Evolutionary conservation across 768 basidiomycete genomes (phyloP).

Genomic region (Neoboletus brunneissimus): DNA sequence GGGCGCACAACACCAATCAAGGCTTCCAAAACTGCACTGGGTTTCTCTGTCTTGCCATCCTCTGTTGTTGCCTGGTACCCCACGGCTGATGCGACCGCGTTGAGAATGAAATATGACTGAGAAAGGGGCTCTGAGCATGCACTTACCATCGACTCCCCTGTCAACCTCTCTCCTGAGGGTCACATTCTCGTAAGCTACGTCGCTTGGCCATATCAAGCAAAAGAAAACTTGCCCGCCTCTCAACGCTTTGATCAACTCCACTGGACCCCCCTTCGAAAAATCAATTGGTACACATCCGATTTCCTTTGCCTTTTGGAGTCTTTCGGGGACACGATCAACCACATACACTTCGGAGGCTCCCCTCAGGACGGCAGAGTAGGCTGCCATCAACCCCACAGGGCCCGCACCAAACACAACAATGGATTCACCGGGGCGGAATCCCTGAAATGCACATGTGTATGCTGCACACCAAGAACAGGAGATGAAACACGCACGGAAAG

Average conservation of each 20-base stretch:
- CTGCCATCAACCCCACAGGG: slow-evolving; percentile 42
- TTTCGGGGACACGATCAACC: slow-evolving; percentile 53
- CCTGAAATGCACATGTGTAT: neutral
- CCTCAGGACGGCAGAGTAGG: slow-evolving; percentile 50
- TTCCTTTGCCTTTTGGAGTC: slow-evolving; percentile 39
- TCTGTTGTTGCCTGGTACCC: slow-evolving; percentile 38
- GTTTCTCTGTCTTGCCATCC: slow-evolving; percentile 56
- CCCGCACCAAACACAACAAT: neutral
- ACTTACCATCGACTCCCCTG: slow-evolving; percentile 2
- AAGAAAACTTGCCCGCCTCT: neutral
- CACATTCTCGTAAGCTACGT: neutral
- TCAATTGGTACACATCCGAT: slow-evolving; percentile 51
- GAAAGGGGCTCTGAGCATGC: neutral
- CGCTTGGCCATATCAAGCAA: neutral
- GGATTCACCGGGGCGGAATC: neutral
- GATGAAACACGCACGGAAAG: neutral
- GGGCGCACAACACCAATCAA: slow-evolving; percentile 22
- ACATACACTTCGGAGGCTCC: slow-evolving; percentile 54
- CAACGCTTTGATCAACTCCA: neutral
- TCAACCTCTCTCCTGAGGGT: neutral
- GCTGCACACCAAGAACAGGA: neutral
- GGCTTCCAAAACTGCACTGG: slow-evolving; percentile 50
- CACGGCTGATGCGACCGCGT: slow-evolving; percentile 43
- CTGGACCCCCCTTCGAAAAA: slow-evolving; percentile 15
- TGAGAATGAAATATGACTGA: neutral